Base-by-base conservation (phyloP, 352 stramenopile genomes). In the Phytophthora rubi region DNA sequence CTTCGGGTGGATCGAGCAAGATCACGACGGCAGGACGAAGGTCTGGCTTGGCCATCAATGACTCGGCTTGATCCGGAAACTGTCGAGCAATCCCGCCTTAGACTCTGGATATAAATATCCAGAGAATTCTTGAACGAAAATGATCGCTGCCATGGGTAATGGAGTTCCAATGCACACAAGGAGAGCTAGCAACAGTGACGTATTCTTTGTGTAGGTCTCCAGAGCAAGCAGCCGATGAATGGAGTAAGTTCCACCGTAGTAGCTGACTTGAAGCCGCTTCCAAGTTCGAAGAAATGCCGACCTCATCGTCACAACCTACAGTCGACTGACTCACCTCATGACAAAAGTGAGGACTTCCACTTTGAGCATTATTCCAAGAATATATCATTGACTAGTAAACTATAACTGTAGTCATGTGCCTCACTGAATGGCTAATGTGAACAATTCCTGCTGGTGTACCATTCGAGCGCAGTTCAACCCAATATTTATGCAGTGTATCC, bases 11-110 rank as follows among this genome's bases (percentile, higher is more conserved):
- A 35, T 92, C 83, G 7, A 94, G 68, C 10, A 92, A 58, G 44
- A 94, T 23, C n/a, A 85, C 75, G 45, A 91, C 75, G 8, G 65
- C 69, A 5, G 86, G 85, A 5, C 70, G 72, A 48, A 94, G 85
- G 33, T 79, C 63, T 53, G 80, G 75, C 28, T 74, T 73, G 10
- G 57, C 39, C 9, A 79, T 83, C 26, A 94, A 63, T 13, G 73
- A 64, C 12, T 67, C 57, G n/a, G 73, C 77, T 63, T 94, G 86
- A 26, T 92, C 82, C 6, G 67, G 55, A 92, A 94, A 21, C 81
- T 86, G 65, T 94, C 86, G 56, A 94, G 82, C 13, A 94, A n/a
- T n/a, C n/a, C n/a, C n/a, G n/a, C n/a, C n/a, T n/a, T n/a, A n/a
- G n/a, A n/a, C n/a, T n/a, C n/a, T n/a, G n/a, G n/a, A n/a, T n/a